Evolutionary conservation across 2,329 filamentous ascomycete species (phyloP).

Genomic region (Trichoderma asperellum): DNA sequence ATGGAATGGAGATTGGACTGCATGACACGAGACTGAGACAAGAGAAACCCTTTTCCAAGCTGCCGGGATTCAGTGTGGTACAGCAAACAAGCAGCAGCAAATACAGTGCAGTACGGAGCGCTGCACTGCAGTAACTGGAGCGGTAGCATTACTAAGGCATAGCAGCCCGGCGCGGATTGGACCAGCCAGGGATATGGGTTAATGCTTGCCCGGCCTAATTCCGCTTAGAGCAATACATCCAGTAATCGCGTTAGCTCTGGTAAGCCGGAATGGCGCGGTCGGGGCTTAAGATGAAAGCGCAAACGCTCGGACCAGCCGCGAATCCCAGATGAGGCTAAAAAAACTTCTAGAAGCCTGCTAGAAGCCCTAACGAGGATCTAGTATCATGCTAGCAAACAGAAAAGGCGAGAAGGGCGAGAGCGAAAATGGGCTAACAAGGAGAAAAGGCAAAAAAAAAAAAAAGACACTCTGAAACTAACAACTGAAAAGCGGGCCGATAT

Average conservation of each 20-base stretch:
- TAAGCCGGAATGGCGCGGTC: slow-evolving; percentile 21
- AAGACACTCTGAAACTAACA: neutral
- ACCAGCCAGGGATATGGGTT: neutral
- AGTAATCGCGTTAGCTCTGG: neutral
- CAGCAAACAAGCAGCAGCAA: neutral
- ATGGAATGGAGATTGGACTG: neutral
- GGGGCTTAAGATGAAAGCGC: slow-evolving; percentile 24
- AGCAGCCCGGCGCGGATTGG: neutral
- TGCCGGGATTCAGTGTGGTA: slow-evolving; percentile 13
- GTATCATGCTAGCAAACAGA: neutral
- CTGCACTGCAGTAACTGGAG: no score
- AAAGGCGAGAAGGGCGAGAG: neutral
- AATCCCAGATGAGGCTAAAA: neutral
- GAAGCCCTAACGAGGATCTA: slow-evolving; percentile 8
- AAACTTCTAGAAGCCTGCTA: slow-evolving; percentile 27
- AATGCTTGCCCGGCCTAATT: neutral
- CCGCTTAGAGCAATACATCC: neutral
- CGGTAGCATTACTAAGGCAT: no score
- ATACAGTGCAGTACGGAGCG: neutral
- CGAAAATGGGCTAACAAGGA: neutral
- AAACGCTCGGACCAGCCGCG: slow-evolving; percentile 8
- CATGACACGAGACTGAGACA: neutral
- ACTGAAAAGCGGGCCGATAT: neutral
- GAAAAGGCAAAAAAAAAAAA: neutral
- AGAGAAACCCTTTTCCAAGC: slow-evolving; percentile 4